These are phyloP conservation scores for Letharia lupina DNA, from an alignment of 495 filamentous ascomycete genomes.

Conservation along the genomic window DNA sequence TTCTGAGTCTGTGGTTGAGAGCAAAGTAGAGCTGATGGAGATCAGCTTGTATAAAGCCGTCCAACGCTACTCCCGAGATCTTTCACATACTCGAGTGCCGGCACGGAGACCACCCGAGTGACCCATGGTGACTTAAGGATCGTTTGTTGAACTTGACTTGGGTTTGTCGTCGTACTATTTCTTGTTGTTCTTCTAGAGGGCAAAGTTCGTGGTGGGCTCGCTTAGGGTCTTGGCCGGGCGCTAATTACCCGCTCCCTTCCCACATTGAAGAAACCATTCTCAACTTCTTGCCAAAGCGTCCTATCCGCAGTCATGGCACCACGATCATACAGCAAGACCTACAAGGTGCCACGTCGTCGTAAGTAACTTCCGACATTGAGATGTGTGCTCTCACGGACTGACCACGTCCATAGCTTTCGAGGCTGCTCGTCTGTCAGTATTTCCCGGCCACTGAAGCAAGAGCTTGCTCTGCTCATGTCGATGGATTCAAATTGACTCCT, in stretches of 20 bases:
- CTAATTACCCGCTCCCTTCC: not conserved
- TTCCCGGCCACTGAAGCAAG: conserved; percentile 86
- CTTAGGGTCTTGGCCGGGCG: not conserved
- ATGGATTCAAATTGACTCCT: conserved; percentile 43
- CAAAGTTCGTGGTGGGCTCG: conserved; percentile 5
- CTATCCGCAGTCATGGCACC: conserved; percentile 47
- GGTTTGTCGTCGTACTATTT: not conserved
- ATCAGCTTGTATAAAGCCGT: not conserved
- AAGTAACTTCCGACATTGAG: conserved; percentile 28
- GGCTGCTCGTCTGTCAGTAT: conserved; percentile 96
- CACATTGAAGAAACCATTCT: not conserved
- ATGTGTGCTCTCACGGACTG: conserved; percentile 22
- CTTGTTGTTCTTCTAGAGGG: not conserved
- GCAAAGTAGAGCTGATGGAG: not conserved
- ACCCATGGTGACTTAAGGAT: conserved; percentile 67
- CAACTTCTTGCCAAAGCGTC: conserved; percentile 23
- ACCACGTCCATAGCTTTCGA: conserved; percentile 62
- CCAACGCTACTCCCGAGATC: not conserved
- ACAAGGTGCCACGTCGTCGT: conserved; percentile 80
- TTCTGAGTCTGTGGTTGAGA: not conserved
- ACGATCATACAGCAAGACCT: conserved; percentile 92
- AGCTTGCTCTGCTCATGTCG: conserved; percentile 98
- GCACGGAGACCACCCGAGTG: conserved; percentile 90
- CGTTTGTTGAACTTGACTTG: conserved; percentile 19
- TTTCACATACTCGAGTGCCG: conserved; percentile 70